Conservation (phyloP, 495 filamentous ascomycete genomes). For the Patellaria atrata region DNA sequence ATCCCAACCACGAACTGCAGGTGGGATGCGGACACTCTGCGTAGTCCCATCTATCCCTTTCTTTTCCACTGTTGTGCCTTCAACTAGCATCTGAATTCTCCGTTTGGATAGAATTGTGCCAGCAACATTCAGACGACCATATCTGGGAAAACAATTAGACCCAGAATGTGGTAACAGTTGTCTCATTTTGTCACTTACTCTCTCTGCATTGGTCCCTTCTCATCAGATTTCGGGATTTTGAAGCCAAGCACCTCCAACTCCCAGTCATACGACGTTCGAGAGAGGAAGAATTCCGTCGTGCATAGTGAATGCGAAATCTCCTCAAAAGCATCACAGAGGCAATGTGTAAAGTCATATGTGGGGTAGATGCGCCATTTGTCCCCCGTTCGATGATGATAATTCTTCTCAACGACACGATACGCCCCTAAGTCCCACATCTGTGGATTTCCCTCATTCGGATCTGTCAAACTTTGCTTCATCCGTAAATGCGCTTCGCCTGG, state of each 20-base stretch:
- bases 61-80: slow-evolving; percentile 27
- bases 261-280: slow-evolving; percentile 77
- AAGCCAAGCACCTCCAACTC: slow-evolving; percentile 60
- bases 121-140: slow-evolving; percentile 64
- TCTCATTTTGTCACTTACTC: slow-evolving; percentile 40
- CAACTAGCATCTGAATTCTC: slow-evolving; percentile 62
- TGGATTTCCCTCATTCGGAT: slow-evolving; percentile 29
- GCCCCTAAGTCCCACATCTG: slow-evolving; percentile 64
- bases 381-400: slow-evolving; percentile 57
- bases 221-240: slow-evolving; percentile 31
- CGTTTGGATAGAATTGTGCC: slow-evolving; percentile 78
- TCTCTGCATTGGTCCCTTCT: slow-evolving; percentile 58
- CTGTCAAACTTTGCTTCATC: slow-evolving; percentile 68
- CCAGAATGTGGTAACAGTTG: background rate
- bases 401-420: slow-evolving; percentile 55
- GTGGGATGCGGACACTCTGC: slow-evolving; percentile 19
- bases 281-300: slow-evolving; percentile 70
- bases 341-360: slow-evolving; percentile 84
- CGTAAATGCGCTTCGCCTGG: slow-evolving; percentile 76
- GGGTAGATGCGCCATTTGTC: slow-evolving; percentile 74
- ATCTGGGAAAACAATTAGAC: slow-evolving; percentile 24
- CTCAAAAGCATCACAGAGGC: slow-evolving; percentile 80
- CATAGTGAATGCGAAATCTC: slow-evolving; percentile 79
- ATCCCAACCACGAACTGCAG: slow-evolving; percentile 63
- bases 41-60: slow-evolving; percentile 19